phyloP scores from a whole-genome alignment of 2,329 filamentous ascomycete species.

The Nectriaceae sp. region DNA sequence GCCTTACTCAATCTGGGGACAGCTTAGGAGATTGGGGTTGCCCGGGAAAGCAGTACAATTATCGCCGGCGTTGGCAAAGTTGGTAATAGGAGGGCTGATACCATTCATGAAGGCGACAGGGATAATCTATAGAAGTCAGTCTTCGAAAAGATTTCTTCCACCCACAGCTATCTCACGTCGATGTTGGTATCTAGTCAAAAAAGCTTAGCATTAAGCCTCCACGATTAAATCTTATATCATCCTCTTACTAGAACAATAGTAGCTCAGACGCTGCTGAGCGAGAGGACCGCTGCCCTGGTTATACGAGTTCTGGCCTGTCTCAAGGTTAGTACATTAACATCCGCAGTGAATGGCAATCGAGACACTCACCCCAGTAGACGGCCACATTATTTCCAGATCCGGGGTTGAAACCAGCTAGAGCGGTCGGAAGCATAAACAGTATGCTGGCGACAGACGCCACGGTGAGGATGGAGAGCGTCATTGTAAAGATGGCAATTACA shows the following conservation, averaged over 20 bases:
- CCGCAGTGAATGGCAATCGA: not conserved
- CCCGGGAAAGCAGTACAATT: constrained; percentile 61
- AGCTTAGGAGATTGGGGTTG: constrained; percentile 56
- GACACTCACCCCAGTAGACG: constrained; percentile 63
- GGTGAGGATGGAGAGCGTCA: not conserved
- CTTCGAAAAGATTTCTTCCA: no score
- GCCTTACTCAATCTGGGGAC: constrained; percentile 64
- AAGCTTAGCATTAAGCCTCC: not conserved
- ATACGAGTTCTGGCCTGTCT: constrained; percentile 61
- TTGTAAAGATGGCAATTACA: not conserved
- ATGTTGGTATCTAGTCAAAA: constrained; percentile 11
- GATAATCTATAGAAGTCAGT: constrained; percentile 46
- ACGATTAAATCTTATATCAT: constrained; percentile 3
- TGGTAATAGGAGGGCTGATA: constrained; percentile 56
- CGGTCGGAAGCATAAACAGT: constrained; percentile 30
- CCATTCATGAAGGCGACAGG: constrained; percentile 63
- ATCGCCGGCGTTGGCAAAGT: constrained; percentile 67
- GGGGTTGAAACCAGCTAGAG: constrained; percentile 46
- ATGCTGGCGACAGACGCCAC: constrained; percentile 19
- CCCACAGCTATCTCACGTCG: constrained; percentile 30
- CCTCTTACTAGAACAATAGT: constrained; percentile 12
- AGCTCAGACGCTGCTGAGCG: constrained; percentile 12
- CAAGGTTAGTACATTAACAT: not conserved
- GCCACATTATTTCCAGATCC: constrained; percentile 56
- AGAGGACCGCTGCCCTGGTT: constrained; percentile 33